Conservation (phyloP, 331 rosid genomes). For the Saraca asoca region DNA sequence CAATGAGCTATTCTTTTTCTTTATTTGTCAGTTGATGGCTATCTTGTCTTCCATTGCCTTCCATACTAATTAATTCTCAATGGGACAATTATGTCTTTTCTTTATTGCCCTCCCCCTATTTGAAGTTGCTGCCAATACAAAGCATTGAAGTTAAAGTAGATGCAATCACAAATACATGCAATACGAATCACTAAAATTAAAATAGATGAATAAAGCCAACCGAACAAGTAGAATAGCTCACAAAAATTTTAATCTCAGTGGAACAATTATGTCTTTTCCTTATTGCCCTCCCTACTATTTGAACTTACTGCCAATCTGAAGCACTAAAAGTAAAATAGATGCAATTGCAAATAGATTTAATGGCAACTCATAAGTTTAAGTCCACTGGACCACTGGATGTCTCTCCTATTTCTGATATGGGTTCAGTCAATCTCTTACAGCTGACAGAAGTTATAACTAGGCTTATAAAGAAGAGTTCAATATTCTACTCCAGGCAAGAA, state of each 20-base stretch:
- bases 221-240: too few relatives aligned
- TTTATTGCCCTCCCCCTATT: constrained; percentile 24
- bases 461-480: constrained; percentile 59
- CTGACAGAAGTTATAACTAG: constrained; percentile 57
- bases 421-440: constrained; percentile 49
- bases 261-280: constrained; percentile 10
- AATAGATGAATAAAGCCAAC: too few relatives aligned
- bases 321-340: too few relatives aligned
- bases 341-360: too few relatives aligned
- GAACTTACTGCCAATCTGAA: not conserved
- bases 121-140: not conserved
- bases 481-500: constrained; percentile 55
- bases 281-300: constrained; percentile 24
- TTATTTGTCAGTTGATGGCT: not conserved
- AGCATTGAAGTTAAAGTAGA: too few relatives aligned
- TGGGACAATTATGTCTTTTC: constrained; percentile 8
- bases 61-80: constrained; percentile 9
- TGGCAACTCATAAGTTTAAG: constrained; percentile 32
- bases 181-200: too few relatives aligned
- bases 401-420: constrained; percentile 42
- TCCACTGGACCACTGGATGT: too few relatives aligned
- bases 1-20: not conserved
- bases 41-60: constrained; percentile 8
- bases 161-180: too few relatives aligned
- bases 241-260: too few relatives aligned